Percentiles rank a stretch among this genome's conserved stretches.
Conservation (phyloP, 805 yeast species). For the Scheffersomyces stipitis region DNA sequence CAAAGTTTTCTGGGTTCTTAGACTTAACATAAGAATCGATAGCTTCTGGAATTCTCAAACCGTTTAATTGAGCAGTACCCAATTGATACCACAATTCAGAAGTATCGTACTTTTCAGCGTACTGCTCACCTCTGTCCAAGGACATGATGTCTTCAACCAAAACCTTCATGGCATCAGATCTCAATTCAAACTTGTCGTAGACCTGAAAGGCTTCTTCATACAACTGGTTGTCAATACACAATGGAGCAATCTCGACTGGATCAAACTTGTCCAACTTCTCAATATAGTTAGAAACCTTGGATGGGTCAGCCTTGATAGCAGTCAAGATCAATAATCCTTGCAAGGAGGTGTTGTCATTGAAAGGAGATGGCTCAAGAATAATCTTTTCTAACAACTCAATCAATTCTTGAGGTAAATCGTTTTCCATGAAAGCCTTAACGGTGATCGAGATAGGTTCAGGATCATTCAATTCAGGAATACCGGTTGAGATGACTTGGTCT, state of each 20-base stretch:
- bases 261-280: constrained; percentile 90
- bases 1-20: constrained; percentile 85
- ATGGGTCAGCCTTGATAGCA: constrained; percentile 91
- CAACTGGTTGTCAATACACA: constrained; percentile 85
- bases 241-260: constrained; percentile 89
- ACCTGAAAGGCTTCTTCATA: constrained; percentile 94
- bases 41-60: constrained; percentile 88
- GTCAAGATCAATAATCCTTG: constrained; percentile 92
- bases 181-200: constrained; percentile 78
- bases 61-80: constrained; percentile 94
- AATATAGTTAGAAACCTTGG: constrained; percentile 78
- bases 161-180: constrained; percentile 80
- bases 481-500: constrained; percentile 94
- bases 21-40: constrained; percentile 90
- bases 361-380: constrained; percentile 95
- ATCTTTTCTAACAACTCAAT: constrained; percentile 95
- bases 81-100: constrained; percentile 92
- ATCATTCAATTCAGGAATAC: constrained; percentile 89
- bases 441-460: constrained; percentile 94
- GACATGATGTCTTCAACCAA: constrained; percentile 92
- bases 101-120: constrained; percentile 84
- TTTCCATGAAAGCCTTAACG: constrained; percentile 94
- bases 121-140: constrained; percentile 89
- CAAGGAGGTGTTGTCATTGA: constrained; percentile 90
- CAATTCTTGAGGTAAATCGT: constrained; percentile 87